Evolutionary conservation across 2,329 filamentous ascomycete species (phyloP), one percentile per base, ranked within the genome.

Genomic region (Byssothecium circinans): DNA sequence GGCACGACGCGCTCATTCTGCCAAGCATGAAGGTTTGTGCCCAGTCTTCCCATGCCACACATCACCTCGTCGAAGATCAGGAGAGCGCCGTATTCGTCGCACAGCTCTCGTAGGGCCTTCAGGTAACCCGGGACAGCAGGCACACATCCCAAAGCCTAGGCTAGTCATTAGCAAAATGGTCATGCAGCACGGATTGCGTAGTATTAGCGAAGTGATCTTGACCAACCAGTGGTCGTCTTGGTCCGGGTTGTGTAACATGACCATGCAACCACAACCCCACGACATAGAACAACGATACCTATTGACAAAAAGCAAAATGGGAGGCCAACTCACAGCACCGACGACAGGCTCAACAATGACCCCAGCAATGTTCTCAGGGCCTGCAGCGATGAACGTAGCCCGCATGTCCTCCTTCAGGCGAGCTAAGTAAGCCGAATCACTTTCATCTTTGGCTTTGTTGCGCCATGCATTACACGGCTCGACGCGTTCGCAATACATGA

Each of bases 11-110:
- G 76, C 22, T 84, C 78, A 39, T 82, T 75, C 55, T 86, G 75
- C 79, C 82, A 88, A 1, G 82, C 81, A 68, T 88, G 80, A 85
- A 67, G 4, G 73, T 77, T 0, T 83, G 84, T 0, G 23, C 77
- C 78, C 1, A n/a, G n/a, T n/a, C 83, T 73, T 1, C 84, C 84
- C 67, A 80, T 80, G 2, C 85, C 85, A 39, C 81, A 85, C 86
- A 91, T 89, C 36, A 90, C 78, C 63, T 92, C 89, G 60, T 94
- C 89, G 0, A 92, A 71, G 37, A 92, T 85, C n/a, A 94, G 75
- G 0, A 94, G 78, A 0, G 85, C 83, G 0, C 86, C 88, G 60
- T 92, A 77, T 50, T 81, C 82, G 43, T 86, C 79, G 64, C 89
- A 94, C 1, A 94, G 74, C 2, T 74, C 72, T 58, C 81, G 80